Base-by-base conservation (phyloP, 2,329 filamentous ascomycete species). In the Fusarium sp. region DNA sequence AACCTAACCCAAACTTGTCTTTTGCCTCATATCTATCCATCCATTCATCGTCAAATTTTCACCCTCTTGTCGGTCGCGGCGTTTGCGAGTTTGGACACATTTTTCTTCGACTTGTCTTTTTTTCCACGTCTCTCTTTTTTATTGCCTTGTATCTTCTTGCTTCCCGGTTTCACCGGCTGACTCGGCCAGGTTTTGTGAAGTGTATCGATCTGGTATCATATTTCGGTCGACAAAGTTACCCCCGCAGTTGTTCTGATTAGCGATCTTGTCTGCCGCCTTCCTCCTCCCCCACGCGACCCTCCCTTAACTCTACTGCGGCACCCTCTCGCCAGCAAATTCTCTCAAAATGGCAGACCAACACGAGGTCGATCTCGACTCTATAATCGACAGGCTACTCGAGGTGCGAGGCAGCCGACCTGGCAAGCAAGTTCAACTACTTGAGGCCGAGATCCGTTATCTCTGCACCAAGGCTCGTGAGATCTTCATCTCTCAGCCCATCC, bases 381-480 rank as follows among this genome's bases (percentile, higher is more conserved):
- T 98, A 91, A 98, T 99, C 88, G 96, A 98, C 86, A 92, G 96
- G 85, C 91, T 99, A 81, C 89, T 98, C 82, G 96, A 99, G 87
- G 96, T 98, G 82, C 93, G 96, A 86, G 96, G 96, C 83, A 98
- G 95, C 89, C 92, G 96, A 82, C 96, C 96, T 66, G 96, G 96
- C 80, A 99, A 99, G 88, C 96, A 98, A 86, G 96, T 99, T 63
- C 96, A 98, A 87, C 90, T 99, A 77, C 88, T 97, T 76, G 96
- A 99, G 85, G 92, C 94, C 71, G 96, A 98, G 87, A 99, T 99
- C 79, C 93, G 96, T 82, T 97, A 91, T 85, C 91, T 99, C 76
- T 99, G 96, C 90, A 98, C 96, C 83, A 98, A 98, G 88, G 95
- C 96, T 73, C 93, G 96, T 77, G 96, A 99, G 88, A 98, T 99